Percentiles rank a stretch among this genome's conserved stretches.
These are phyloP conservation scores for Colletotrichum nymphaeae DNA, from an alignment of 2,329 filamentous ascomycete species.

Conservation along the genomic window DNA sequence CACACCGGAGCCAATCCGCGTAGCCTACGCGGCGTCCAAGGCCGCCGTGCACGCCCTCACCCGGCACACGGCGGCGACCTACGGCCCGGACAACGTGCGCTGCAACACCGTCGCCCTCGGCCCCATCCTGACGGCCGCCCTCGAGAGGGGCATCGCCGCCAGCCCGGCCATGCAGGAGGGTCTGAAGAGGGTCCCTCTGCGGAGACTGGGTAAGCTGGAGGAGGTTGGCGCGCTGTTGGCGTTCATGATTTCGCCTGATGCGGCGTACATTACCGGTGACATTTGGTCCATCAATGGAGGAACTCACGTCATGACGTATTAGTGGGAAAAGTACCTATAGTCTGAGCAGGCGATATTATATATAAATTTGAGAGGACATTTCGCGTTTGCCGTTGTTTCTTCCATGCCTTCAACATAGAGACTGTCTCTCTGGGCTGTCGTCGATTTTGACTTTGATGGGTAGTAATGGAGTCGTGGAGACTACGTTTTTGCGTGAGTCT, in stretches of 20 bases:
- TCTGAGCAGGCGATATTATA: too few species aligned
- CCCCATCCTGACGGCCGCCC: slow-evolving; percentile 5
- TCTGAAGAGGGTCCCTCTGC: neutral
- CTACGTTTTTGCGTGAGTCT: too few species aligned
- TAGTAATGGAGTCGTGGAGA: neutral
- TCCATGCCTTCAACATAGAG: too few species aligned
- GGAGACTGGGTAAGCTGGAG: neutral
- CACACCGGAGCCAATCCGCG: slow-evolving; percentile 7
- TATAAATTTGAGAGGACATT: too few species aligned
- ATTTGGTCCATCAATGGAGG: slow-evolving; percentile 23
- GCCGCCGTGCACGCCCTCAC: slow-evolving; percentile 20
- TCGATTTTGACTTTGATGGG: neutral
- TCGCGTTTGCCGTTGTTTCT: accelerated
- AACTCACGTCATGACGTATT: slow-evolving; percentile 12
- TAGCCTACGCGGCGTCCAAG: slow-evolving; percentile 11
- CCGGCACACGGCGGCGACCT: slow-evolving; percentile 11
- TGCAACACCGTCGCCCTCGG: slow-evolving; percentile 12
- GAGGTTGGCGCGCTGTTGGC: slow-evolving; percentile 20
- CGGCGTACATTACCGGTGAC: slow-evolving; percentile 12
- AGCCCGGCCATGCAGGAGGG: slow-evolving; percentile 18
- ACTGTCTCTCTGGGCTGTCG: neutral
- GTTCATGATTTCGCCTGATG: slow-evolving; percentile 19
- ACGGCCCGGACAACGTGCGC: slow-evolving; percentile 13
- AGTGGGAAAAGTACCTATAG: neutral
- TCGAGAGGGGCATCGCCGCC: slow-evolving; percentile 1